These are phyloP conservation scores for Gynandropsis gynandra DNA, from an alignment of 345 rosid genomes.

Conservation along the genomic window DNA sequence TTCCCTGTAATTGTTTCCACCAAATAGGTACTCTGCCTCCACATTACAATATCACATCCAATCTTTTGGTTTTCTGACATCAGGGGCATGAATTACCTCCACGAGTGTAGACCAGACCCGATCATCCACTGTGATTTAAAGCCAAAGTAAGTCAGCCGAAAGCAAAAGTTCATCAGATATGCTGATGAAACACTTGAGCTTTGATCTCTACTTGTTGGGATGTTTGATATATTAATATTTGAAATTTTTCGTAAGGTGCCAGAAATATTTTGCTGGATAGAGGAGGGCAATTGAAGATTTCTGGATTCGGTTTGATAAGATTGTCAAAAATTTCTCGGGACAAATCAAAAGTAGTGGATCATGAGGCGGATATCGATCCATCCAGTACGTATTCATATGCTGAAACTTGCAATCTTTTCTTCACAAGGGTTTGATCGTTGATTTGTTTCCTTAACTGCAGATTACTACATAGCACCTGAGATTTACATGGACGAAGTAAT, in stretches of 20 bases:
- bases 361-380: constrained; percentile 38
- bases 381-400: constrained; percentile 43
- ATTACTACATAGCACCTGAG: constrained; percentile 78
- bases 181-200: constrained; percentile 16
- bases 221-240: constrained; percentile 43
- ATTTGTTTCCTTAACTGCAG: constrained; percentile 31
- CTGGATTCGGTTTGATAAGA: constrained; percentile 80
- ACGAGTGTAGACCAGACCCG: constrained; percentile 78
- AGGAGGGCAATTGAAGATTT: constrained; percentile 73
- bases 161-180: constrained; percentile 30
- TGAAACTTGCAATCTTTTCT: not conserved
- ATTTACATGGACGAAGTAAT: constrained; percentile 49
- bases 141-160: constrained; percentile 80
- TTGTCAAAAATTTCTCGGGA: constrained; percentile 48
- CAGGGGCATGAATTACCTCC: constrained; percentile 77
- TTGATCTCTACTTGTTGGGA: constrained; percentile 17
- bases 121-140: constrained; percentile 79
- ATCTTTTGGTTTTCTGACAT: constrained; percentile 31
- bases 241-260: constrained; percentile 93
- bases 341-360: constrained; percentile 43
- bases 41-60: not conserved
- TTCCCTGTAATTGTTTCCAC: not conserved
- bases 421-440: not conserved
- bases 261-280: constrained; percentile 98
- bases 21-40: too few species aligned